Evolutionary conservation across 176 grass and related monocot species (phyloP).

Genomic region (Carex parvula): DNA sequence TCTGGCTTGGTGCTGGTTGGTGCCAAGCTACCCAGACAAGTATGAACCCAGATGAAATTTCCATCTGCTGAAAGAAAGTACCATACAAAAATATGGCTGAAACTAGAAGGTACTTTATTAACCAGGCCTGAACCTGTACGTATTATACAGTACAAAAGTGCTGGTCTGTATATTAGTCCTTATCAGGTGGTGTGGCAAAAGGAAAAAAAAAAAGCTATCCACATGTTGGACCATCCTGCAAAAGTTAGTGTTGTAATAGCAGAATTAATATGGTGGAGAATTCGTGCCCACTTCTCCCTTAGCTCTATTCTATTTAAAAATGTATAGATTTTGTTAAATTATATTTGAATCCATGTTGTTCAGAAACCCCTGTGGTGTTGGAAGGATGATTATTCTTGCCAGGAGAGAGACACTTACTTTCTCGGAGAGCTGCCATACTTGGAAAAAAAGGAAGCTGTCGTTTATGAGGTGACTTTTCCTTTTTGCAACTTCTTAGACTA

Average conservation of each 20-base stretch:
- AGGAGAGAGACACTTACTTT: constrained; percentile 77
- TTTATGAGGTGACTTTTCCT: constrained; percentile 67
- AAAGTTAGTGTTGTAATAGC: not conserved
- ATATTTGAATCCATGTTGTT: constrained; percentile 32
- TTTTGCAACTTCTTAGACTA: not conserved
- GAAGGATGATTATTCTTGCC: constrained; percentile 55
- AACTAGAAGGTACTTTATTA: not conserved
- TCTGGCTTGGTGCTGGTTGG: not conserved
- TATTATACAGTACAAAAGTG: not conserved
- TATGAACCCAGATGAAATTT: not conserved
- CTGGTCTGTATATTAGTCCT: not conserved
- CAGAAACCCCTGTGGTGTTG: constrained; percentile 92
- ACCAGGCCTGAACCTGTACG: not conserved
- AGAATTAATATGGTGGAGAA: not conserved
- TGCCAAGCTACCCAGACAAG: not conserved
- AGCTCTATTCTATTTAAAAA: not conserved
- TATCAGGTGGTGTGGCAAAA: not conserved
- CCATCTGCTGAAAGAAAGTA: not conserved
- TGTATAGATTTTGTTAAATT: constrained; percentile 14
- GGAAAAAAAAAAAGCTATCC: not conserved
- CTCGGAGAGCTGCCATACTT: constrained; percentile 89
- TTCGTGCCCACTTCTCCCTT: not conserved
- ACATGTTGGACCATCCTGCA: not conserved
- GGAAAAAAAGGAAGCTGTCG: constrained; percentile 49
- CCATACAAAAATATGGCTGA: not conserved